Evolutionary conservation across 202 grass and related monocot species (phyloP), one percentile per base, ranked within the genome.

Genomic region (Panicum virgatum): DNA sequence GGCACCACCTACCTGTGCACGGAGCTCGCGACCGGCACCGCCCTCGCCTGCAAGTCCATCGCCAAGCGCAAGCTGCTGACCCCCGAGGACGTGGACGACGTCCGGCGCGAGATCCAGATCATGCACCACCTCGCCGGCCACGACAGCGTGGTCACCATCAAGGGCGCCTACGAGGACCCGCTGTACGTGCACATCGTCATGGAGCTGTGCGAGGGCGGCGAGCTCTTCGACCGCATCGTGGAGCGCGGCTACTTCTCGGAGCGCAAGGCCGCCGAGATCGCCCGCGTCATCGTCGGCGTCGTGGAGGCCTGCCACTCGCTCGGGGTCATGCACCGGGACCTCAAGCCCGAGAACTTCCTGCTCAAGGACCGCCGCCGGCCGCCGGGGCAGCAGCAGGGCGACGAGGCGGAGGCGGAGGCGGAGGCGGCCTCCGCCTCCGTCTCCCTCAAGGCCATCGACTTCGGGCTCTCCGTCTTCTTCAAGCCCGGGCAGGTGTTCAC

Each of bases 131-230:
- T 88, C 0, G 81, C 86, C 0, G 86, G 81, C 0, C 86, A 88
- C 81, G 18, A 1, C 37, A 89, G 83, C 83, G 78, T 89, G 0
- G 83, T 89, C 12, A 89, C 88, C 78, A 89, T 89, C 88, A 82
- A 73, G 73, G 88, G 88, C 59, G 88, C 88, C 12, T 89, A 89
- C 78, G 88, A 89, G 88, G 88, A 89, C 83, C 12, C 72, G 30
- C 73, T 78, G 2, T 89, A 82, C 72, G 96, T 98, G 10, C 96
- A 98, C 86, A 88, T 99, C 80, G 93, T 96, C 77, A 99, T 96
- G 93, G 96, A 99, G 91, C 91, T 99, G 60, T 99, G 96, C 82
- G 93, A 99, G 74, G 96, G 96, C 80, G 96, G 96, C 22, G 96
- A 99, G 87, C 87, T 99, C 72, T 99, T 99, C 84, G 96, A 99